A percentile compares a stretch with the other conserved stretches of the same genome.
phyloP scores from a whole-genome alignment of 371 early-diverging fungal species.

The Mortierella sp. region DNA sequence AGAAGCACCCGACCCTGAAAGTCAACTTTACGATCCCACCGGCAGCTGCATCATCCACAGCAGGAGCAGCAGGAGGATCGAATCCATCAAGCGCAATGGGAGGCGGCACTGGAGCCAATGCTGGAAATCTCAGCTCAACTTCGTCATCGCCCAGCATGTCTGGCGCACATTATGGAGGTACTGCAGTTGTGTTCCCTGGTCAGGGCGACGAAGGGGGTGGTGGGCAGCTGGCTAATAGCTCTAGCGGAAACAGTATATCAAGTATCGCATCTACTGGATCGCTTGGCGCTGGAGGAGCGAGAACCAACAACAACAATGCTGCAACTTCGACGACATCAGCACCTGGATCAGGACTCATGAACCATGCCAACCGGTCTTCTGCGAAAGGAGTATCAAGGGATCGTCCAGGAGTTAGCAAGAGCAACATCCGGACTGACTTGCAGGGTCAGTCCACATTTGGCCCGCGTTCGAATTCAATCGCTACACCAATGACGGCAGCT shows the following conservation, averaged over 20 bases:
- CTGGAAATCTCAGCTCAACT: background rate
- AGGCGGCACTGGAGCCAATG: background rate
- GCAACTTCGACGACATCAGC: background rate
- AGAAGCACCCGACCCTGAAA: slow-evolving; percentile 72
- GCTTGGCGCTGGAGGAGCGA: background rate
- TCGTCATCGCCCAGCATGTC: background rate
- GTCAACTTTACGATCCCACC: slow-evolving; percentile 62
- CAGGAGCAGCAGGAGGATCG: background rate
- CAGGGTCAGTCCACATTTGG: background rate
- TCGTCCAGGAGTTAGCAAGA: slow-evolving; percentile 23
- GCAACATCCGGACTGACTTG: slow-evolving; percentile 30
- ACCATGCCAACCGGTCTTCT: slow-evolving; percentile 31
- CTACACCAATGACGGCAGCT: slow-evolving; percentile 38
- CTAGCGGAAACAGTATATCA: background rate
- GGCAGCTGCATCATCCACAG: slow-evolving; percentile 9
- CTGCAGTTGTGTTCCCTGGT: slow-evolving; percentile 2
- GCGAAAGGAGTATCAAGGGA: slow-evolving; percentile 25
- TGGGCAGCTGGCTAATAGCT: slow-evolving; percentile 4
- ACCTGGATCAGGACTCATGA: slow-evolving; percentile 3
- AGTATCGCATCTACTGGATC: background rate
- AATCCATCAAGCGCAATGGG: background rate
- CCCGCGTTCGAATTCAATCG: slow-evolving; percentile 19
- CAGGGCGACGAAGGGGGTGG: background rate
- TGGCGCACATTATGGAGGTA: background rate
- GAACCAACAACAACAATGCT: background rate